phyloP scores from a whole-genome alignment of 371 early-diverging fungal genomes.

The Mortierella sp. region DNA sequence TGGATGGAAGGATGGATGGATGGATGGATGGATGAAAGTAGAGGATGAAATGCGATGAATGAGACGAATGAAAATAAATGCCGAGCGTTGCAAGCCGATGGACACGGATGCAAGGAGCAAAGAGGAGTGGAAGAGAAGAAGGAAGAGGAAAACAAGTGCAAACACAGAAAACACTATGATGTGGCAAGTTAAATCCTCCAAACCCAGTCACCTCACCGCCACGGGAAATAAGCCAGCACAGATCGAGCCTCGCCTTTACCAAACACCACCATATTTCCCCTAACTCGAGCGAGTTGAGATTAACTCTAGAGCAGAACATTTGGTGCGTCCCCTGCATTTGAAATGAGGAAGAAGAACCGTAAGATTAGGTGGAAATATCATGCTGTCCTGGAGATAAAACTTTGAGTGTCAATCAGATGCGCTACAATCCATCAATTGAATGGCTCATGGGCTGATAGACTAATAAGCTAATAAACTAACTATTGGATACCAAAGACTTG shows the following conservation, averaged over 20 bases:
- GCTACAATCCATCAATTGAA: no score
- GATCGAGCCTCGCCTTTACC: neutral
- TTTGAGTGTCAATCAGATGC: no score
- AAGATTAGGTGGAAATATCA: no score
- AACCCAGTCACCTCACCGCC: neutral
- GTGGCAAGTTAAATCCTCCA: constrained; percentile 9
- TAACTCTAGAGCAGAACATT: no score
- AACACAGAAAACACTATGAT: constrained; percentile 1
- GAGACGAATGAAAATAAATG: neutral
- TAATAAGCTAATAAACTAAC: no score
- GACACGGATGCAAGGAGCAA: neutral
- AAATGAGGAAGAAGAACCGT: no score
- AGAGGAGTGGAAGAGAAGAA: neutral
- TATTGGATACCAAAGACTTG: no score
- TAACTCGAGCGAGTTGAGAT: no score
- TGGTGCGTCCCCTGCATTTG: no score
- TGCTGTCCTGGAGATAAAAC: no score
- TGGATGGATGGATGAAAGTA: neutral
- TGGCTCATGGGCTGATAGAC: no score
- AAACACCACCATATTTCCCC: neutral
- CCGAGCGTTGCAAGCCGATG: neutral
- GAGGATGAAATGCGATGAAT: neutral
- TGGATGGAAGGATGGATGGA: neutral
- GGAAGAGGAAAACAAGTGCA: neutral
- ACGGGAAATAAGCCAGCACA: constrained; percentile 13